Conservation (phyloP, 129 eudicot species). For the Centaurea solstitialis region DNA sequence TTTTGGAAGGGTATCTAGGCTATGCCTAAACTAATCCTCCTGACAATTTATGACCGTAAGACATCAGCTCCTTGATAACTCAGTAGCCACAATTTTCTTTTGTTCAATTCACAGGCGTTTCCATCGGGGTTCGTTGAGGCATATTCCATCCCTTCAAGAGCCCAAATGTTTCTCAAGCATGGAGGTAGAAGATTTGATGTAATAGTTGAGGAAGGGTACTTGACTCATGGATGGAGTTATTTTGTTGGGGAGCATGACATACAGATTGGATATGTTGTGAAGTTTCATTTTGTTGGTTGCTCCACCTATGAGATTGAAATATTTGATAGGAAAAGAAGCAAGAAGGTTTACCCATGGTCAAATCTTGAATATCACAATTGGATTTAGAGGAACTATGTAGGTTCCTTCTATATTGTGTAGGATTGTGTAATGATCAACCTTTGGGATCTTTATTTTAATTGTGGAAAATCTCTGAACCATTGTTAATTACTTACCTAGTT, state of each 20-base stretch:
- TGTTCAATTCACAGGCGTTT: too few relatives aligned
- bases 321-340: background rate
- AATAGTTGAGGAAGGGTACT: background rate
- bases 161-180: background rate
- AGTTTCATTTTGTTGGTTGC: background rate
- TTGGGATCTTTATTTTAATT: background rate
- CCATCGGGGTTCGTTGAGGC: background rate
- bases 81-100: too few relatives aligned
- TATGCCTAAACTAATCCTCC: too few relatives aligned
- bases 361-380: background rate
- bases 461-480: background rate
- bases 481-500: background rate
- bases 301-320: conserved; percentile 9
- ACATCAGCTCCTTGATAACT: too few relatives aligned
- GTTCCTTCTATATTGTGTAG: background rate
- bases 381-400: background rate
- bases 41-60: too few relatives aligned
- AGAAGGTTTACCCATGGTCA: conserved; percentile 17
- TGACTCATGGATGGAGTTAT: conserved; percentile 7
- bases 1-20: too few relatives aligned
- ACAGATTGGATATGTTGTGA: background rate
- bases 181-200: conserved; percentile 2
- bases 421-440: too few relatives aligned
- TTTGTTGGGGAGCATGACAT: conserved; percentile 7
- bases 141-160: conserved; percentile 10